Percentiles rank a stretch among this genome's conserved stretches.
Evolutionary conservation across 495 filamentous ascomycete species (phyloP).

Genomic region (Xylaria bambusicola): DNA sequence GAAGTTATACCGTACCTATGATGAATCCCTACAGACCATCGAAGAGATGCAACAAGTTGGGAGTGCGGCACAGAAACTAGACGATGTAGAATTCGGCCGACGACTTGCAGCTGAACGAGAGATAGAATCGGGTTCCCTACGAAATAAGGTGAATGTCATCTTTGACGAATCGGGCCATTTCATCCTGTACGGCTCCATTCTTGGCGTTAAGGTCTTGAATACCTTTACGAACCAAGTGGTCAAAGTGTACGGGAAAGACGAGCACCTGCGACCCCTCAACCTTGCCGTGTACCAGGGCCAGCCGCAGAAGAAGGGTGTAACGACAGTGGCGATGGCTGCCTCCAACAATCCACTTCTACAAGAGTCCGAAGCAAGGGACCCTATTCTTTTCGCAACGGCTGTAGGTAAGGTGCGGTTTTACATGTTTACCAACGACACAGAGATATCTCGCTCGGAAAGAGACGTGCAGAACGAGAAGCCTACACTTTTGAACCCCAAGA

Average conservation of each 20-base stretch:
- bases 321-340: slow-evolving; percentile 97
- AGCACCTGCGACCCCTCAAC: slow-evolving; percentile 79
- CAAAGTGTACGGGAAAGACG: slow-evolving; percentile 84
- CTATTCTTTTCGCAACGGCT: slow-evolving; percentile 82
- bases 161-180: slow-evolving; percentile 98
- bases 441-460: slow-evolving; percentile 79
- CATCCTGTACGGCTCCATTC: slow-evolving; percentile 87
- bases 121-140: slow-evolving; percentile 65
- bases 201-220: slow-evolving; percentile 92
- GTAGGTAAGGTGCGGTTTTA: slow-evolving; percentile 93
- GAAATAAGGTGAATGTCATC: slow-evolving; percentile 75
- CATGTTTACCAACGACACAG: slow-evolving; percentile 91
- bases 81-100: slow-evolving; percentile 89
- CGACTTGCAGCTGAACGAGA: slow-evolving; percentile 86
- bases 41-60: slow-evolving; percentile 94
- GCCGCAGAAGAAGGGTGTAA: slow-evolving; percentile 85
- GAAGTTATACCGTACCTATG: slow-evolving; percentile 88
- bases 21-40: slow-evolving; percentile 84
- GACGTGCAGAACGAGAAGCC: slow-evolving; percentile 97
- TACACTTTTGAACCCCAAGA: slow-evolving; percentile 48
- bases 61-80: slow-evolving; percentile 73
- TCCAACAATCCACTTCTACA: slow-evolving; percentile 89
- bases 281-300: slow-evolving; percentile 93
- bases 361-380: slow-evolving; percentile 89
- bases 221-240: slow-evolving; percentile 89